Percentiles rank a stretch among this genome's conserved stretches.
phyloP scores from a whole-genome alignment of 2,329 filamentous ascomycete species.

The Pseudogymnoascus sp. region DNA sequence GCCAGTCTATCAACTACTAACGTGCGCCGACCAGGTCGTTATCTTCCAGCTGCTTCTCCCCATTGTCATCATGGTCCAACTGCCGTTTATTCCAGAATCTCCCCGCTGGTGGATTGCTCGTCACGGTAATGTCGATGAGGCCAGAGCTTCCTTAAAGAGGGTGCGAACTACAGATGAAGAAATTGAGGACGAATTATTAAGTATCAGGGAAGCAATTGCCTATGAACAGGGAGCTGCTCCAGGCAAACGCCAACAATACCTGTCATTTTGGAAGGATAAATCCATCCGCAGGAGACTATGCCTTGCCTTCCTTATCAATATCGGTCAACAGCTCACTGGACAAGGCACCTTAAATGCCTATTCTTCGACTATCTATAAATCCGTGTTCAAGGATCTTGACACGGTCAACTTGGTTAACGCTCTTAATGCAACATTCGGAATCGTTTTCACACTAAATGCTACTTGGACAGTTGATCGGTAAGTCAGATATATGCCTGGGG shows the following conservation, averaged over 20 bases:
- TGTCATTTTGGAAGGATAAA: slow-evolving; percentile 61
- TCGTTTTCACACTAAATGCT: slow-evolving; percentile 64
- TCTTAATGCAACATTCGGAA: slow-evolving; percentile 63
- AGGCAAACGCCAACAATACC: slow-evolving; percentile 45
- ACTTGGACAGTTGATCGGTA: slow-evolving; percentile 65
- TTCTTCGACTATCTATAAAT: slow-evolving; percentile 63
- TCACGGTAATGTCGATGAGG: slow-evolving; percentile 47
- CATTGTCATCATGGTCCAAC: slow-evolving; percentile 37
- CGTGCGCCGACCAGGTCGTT: slow-evolving; percentile 33
- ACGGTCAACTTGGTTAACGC: slow-evolving; percentile 66
- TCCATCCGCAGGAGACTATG: slow-evolving; percentile 59
- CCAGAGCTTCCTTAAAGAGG: slow-evolving; percentile 46
- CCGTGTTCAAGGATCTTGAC: slow-evolving; percentile 51
- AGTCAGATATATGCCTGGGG: background rate
- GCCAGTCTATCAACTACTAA: background rate
- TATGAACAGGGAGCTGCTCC: slow-evolving; percentile 64
- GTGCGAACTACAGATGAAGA: slow-evolving; percentile 60
- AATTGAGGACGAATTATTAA: slow-evolving; percentile 57
- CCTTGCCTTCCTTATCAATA: slow-evolving; percentile 59
- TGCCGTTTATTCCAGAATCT: slow-evolving; percentile 10
- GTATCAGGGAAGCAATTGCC: slow-evolving; percentile 60
- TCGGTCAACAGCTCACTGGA: slow-evolving; percentile 63
- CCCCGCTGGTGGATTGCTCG: slow-evolving; percentile 4
- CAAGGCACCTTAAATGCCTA: slow-evolving; percentile 66
- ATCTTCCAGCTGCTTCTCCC: slow-evolving; percentile 50